phyloP scores from a whole-genome alignment of 768 basidiomycete species.

The Fomitopsis pulvina region DNA sequence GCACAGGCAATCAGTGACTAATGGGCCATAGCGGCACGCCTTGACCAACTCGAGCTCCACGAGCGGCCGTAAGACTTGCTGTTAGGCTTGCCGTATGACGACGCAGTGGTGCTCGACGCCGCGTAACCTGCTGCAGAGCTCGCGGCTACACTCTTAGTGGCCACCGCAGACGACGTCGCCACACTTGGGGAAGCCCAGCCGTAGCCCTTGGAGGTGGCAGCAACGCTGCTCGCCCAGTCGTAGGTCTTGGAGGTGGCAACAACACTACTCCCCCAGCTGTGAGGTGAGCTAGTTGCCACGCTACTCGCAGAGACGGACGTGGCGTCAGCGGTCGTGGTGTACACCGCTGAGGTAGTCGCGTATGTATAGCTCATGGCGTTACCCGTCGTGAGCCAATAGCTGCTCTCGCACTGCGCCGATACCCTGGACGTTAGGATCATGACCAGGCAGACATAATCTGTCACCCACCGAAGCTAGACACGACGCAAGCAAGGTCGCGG shows the following conservation, averaged over 20 bases:
- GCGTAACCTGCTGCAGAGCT: not conserved
- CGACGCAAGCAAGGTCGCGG: constrained; percentile 44
- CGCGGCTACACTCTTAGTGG: not conserved
- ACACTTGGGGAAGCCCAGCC: not conserved
- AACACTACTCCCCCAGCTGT: constrained; percentile 15
- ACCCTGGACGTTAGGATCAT: too few species aligned
- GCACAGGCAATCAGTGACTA: not conserved
- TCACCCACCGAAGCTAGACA: constrained; percentile 43
- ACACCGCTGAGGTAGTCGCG: constrained; percentile 10
- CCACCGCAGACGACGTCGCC: not conserved
- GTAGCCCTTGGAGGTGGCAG: not conserved
- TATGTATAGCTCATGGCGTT: constrained; percentile 40
- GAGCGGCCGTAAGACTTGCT: constrained; percentile 2
- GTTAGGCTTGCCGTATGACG: not conserved
- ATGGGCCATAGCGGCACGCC: not conserved
- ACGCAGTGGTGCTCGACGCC: not conserved
- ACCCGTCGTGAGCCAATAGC: constrained; percentile 43
- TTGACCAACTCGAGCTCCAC: not conserved
- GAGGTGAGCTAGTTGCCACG: too few species aligned
- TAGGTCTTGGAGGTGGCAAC: not conserved
- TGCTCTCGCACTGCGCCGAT: constrained; percentile 61
- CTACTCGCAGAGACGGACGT: constrained; percentile 14
- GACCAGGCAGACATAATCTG: not conserved
- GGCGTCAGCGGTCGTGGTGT: constrained; percentile 17
- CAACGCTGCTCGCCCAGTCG: constrained; percentile 15